Base-by-base conservation (phyloP, 352 stramenopile genomes). In the Phytophthora pseudosyringae region DNA sequence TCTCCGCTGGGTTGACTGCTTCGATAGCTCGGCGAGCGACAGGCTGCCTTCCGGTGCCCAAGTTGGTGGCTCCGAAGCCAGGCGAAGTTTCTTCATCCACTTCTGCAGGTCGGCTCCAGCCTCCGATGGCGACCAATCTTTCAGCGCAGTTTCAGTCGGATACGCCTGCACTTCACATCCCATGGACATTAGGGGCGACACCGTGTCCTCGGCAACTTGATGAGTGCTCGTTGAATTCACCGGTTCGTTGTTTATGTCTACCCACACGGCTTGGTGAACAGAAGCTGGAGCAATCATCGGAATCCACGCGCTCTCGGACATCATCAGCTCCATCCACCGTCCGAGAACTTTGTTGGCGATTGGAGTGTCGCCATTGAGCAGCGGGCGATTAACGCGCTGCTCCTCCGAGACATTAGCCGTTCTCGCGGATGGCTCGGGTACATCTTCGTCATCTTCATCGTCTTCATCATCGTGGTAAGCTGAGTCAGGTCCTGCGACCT, bases 31-130 rank as follows among this genome's bases (percentile, higher is more conserved):
- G n/a, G 3, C 51, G 51, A 6, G 28, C 51, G 0, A 59, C 16
- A 0, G 28, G 26, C 5, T 48, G 51, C 3, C 51, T 13, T 3
- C 16, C 16, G 11, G 39, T 9, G 0, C n/a, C 39, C 10, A 43
- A 7, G 2, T 29, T n/a, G 4, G 38, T 7, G 1, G 31, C 26
- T 26, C 51, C 51, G 10, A 59, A 58, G 1, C n/a, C 36, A 4
- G 5, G 5, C 39, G 51, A 5, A 43, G 28, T 8, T 58, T 58
- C 38, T 48, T 58, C 36, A 49, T 58, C 50, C 36, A 47, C n/a
- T 48, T 59, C 15, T 32, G 15, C 7, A 59, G 12, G 9, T 45
- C 49, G 1, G 35, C 15, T 13, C 49, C 49, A 6, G 49, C 35
- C 2, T 26, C 21, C 5, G 49, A 29, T 11, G 49, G 6, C 11